phyloP scores from a whole-genome alignment of 2,329 filamentous ascomycete species.

The Paradendryphiella salina region DNA sequence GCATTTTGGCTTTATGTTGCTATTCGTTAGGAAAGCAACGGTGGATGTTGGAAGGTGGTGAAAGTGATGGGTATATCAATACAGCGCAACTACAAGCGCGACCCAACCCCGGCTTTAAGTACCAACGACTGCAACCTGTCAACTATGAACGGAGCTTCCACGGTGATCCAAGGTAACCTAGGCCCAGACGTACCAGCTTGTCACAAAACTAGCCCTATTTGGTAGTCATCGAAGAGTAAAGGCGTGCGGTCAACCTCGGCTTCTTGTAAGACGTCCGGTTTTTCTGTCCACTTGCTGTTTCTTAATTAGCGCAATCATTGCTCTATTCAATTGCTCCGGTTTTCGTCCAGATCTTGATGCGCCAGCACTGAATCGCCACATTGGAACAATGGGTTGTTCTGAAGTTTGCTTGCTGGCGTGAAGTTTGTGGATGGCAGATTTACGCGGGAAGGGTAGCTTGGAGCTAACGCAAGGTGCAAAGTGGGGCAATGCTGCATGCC shows the following conservation, averaged over 20 bases:
- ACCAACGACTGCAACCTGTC: conserved; percentile 2
- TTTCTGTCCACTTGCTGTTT: conserved; percentile 2
- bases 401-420: not conserved
- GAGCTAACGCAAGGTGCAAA: not conserved
- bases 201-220: not conserved
- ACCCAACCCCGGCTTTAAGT: conserved; percentile 3
- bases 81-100: not conserved
- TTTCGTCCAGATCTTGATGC: not conserved
- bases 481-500: conserved; percentile 8
- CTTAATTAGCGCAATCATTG: not conserved
- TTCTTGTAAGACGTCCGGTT: conserved; percentile 5
- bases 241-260: conserved; percentile 18
- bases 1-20: conserved; percentile 23
- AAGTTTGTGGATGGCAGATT: not conserved
- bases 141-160: conserved; percentile 6
- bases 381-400: not conserved
- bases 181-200: conserved; percentile 1
- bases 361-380: not conserved
- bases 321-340: not conserved
- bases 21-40: not conserved
- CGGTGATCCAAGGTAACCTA: conserved; percentile 1
- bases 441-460: conserved; percentile 16
- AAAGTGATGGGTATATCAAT: not conserved
- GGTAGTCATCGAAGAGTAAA: conserved; percentile 5
- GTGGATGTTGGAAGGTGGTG: not conserved